Base-by-base conservation (phyloP, 345 rosid genomes). In the Theobroma cacao region DNA sequence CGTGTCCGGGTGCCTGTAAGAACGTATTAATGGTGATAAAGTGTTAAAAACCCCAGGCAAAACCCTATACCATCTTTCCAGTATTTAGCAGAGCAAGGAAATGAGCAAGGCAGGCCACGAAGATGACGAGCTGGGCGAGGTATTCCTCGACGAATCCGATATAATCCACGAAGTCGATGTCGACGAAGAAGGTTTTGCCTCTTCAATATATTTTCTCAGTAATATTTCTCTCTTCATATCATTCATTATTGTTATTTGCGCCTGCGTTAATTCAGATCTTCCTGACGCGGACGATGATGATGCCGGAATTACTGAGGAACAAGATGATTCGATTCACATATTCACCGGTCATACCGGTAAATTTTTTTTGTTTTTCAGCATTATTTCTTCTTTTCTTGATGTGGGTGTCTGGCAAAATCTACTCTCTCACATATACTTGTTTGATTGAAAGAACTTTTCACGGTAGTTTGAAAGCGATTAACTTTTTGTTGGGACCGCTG, bases 301-400 rank as follows among this genome's bases (percentile, higher is more conserved):
- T 64, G 50, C 22, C 30, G 68, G 56, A 38, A 24, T 36, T 20
- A 50, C 22, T 67, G 67, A 91, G 40, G 95, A 89, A 63, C 77
- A 81, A 47, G 98, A 95, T 85, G 99, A 93, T 81, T 93, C 99
- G 2, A 24, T 91, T 83, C 99, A 93, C 83, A 90, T 88, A 55
- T 95, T 95, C 86, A 91, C 98, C 0, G 99, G 97, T 65, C 98
- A 95, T 56, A 84, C 89, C 18, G 94, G 99, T 93, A 80, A 78
- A 34, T 0, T 48, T 3, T 11, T 66, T 69, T 30, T 13, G 22
- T 67, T 2, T 12, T 20, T 18, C 58, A 18, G 14, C 38, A 28
- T 69, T 4, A 12, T 28, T 15, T 12, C 31, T 24, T 52, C 24
- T 20, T 52, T 52, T 6, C 24, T 6, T 3, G 58, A 20, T 52